Base-by-base conservation (phyloP, 306 rosid genomes). In the Quercus suber region DNA sequence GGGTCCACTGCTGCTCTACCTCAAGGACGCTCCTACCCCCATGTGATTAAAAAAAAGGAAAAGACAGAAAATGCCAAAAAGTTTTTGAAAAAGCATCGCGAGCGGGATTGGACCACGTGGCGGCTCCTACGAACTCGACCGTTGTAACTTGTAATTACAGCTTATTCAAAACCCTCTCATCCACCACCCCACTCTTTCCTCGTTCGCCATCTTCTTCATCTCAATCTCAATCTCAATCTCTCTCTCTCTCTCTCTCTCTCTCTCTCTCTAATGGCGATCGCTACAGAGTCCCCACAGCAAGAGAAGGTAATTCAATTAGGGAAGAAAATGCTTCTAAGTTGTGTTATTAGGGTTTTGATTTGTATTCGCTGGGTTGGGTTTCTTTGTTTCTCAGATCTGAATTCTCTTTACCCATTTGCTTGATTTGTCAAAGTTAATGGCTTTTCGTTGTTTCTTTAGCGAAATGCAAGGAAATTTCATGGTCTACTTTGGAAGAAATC, bases 61-160 rank as follows among this genome's bases (percentile, higher is more conserved):
- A 23, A 45, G 1, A 8, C 23, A 25, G 67, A 74, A 25, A 58
- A n/a, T 5, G 18, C 3, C 85, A n/a, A 4, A 63, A 35, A 72
- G 41, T 8, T 60, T 83, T 94, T 86, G 82, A 92, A 88, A 12
- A 83, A 71, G n/a, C 17, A 64, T 58, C 37, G 55, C 1, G 78
- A 83, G 94, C 87, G 82, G 83, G 75, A 73, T 37, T 52, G 28
- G 20, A 73, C 77, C 83, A 89, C 91, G 95, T 87, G 97, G 88
- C 85, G n/a, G 23, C 70, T 71, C 71, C 56, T 77, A 70, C 60
- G 69, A 72, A 90, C 76, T 92, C 99, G 99, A 95, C 99, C 99
- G 99, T 95, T 92, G 90, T 19, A 60, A 83, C 5, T 68, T 78
- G 59, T 0, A 37, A 41, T 41, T 41, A 8, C 45, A 69, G 65